Conservation (phyloP, 768 basidiomycete species). For the Serendipita vermifera region DNA sequence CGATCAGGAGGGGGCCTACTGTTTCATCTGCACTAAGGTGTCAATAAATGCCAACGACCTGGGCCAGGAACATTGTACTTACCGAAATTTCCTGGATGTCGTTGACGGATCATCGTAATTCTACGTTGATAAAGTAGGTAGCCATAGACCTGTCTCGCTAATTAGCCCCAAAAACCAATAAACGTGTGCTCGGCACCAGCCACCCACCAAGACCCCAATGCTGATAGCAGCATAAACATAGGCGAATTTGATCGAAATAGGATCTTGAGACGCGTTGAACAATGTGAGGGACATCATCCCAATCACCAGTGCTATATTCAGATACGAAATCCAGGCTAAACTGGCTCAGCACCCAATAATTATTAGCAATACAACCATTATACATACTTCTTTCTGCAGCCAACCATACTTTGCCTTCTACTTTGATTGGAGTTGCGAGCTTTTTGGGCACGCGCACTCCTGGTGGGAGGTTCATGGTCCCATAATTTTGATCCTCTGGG, state of each 20-base stretch:
- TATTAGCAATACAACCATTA: not conserved
- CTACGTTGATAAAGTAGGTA: conserved; percentile 77
- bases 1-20: conserved; percentile 71
- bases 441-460: conserved; percentile 71
- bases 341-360: not conserved
- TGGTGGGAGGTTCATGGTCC: conserved; percentile 48
- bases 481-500: conserved; percentile 38
- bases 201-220: conserved; percentile 46
- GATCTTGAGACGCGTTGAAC: conserved; percentile 69
- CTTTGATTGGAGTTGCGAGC: conserved; percentile 64
- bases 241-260: conserved; percentile 61
- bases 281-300: conserved; percentile 77
- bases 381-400: conserved; percentile 81
- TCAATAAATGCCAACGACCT: not conserved
- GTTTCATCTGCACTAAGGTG: conserved; percentile 47
- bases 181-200: too few species aligned
- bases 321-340: conserved; percentile 84
- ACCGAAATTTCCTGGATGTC: conserved; percentile 86
- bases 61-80: conserved; percentile 17
- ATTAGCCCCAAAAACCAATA: not conserved
- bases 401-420: conserved; percentile 96
- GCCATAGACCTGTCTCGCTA: conserved; percentile 53
- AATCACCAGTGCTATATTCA: conserved; percentile 72
- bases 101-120: conserved; percentile 77
- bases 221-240: conserved; percentile 73